These are phyloP conservation scores for Cladosporium austrohemisphaericum DNA, from an alignment of 2,329 filamentous ascomycete species.

Conservation along the genomic window DNA sequence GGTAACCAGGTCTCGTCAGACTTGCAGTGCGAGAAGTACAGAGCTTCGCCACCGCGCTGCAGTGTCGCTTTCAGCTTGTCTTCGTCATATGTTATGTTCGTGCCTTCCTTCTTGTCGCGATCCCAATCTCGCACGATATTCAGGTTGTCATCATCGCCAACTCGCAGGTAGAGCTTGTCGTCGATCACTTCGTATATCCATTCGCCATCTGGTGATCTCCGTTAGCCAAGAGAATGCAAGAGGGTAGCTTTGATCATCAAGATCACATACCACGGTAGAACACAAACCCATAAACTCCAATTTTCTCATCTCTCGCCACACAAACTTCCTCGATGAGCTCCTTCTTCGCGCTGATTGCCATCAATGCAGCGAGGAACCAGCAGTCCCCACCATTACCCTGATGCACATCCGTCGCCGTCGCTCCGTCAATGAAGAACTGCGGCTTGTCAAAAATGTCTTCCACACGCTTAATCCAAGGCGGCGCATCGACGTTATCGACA, in stretches of 20 bases:
- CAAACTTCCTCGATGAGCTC: conserved; percentile 73
- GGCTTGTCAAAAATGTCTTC: conserved; percentile 35
- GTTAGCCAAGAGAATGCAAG: no score
- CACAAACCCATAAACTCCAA: conserved; percentile 82
- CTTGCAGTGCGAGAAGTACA: conserved; percentile 74
- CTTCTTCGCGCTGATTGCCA: conserved; percentile 71
- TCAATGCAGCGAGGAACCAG: conserved; percentile 79
- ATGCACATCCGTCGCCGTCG: conserved; percentile 71
- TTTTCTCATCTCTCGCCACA: conserved; percentile 65
- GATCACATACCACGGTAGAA: conserved; percentile 56
- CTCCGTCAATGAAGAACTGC: conserved; percentile 68
- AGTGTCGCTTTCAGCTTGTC: conserved; percentile 44
- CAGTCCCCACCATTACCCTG: conserved; percentile 79
- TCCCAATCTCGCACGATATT: conserved; percentile 39
- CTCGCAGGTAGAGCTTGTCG: conserved; percentile 82
- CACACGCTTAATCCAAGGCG: conserved; percentile 31
- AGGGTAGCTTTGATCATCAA: no score
- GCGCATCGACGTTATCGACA: conserved; percentile 24
- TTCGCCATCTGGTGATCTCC: conserved; percentile 59
- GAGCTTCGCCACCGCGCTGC: conserved; percentile 70
- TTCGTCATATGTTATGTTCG: conserved; percentile 38
- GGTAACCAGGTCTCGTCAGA: conserved; percentile 81
- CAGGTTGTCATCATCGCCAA: conserved; percentile 72
- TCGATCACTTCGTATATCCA: conserved; percentile 92
- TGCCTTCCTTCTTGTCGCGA: conserved; percentile 25